These are phyloP conservation scores for Angophora floribunda DNA, from an alignment of 345 rosid species.

Conservation along the genomic window DNA sequence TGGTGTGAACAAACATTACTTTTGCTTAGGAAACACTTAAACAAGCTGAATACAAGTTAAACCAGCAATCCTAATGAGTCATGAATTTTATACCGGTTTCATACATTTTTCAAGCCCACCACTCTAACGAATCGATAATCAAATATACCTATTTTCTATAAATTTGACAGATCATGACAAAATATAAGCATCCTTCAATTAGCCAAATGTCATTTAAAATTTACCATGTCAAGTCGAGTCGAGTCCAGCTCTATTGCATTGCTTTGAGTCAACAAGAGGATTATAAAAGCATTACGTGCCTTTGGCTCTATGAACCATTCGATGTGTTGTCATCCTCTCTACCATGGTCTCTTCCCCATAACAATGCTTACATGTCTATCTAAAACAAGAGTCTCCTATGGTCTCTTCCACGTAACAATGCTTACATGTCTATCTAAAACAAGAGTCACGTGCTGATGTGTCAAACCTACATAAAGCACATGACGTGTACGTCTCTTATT, in stretches of 20 bases:
- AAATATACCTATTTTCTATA: not conserved
- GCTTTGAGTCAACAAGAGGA: not conserved
- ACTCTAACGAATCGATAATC: not conserved
- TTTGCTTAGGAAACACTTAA: not conserved
- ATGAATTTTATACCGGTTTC: not conserved
- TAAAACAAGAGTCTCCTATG: not conserved
- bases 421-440: not conserved
- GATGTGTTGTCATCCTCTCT: not conserved
- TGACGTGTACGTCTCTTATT: not conserved
- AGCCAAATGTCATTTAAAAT: accelerated
- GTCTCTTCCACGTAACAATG: not conserved
- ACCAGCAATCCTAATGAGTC: not conserved
- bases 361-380: not conserved
- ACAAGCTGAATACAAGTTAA: not conserved
- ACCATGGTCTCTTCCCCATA: not conserved
- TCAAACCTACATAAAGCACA: not conserved
- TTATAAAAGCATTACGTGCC: accelerated
- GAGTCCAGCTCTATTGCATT: not conserved
- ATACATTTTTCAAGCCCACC: not conserved
- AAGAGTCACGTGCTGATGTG: not conserved
- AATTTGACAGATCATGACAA: not conserved
- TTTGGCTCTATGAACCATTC: not conserved
- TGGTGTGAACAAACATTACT: not conserved
- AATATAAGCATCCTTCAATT: accelerated
- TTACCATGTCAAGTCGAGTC: not conserved